phyloP scores from a whole-genome alignment of 768 basidiomycete genomes.

The Macrolepiota fuliginosa region DNA sequence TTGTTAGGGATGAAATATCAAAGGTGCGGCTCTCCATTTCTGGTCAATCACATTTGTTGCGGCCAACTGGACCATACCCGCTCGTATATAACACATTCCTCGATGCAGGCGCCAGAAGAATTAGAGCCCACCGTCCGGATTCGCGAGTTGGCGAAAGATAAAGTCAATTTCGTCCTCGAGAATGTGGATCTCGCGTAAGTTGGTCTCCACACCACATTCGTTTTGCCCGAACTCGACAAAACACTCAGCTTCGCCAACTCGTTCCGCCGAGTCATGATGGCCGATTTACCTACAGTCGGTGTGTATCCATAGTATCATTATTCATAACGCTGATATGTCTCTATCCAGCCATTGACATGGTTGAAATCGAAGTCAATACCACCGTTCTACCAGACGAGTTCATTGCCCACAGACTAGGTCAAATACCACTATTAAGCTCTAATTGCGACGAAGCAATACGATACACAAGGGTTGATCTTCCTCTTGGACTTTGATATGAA shows the following conservation, averaged over 20 bases:
- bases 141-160: conserved; percentile 80
- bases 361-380: conserved; percentile 88
- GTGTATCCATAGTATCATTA: conserved; percentile 26
- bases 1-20: background rate
- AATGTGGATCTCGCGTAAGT: conserved; percentile 95
- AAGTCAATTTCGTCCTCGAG: conserved; percentile 88
- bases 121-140: conserved; percentile 75
- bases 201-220: conserved; percentile 7
- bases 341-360: conserved; percentile 88
- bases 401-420: conserved; percentile 92
- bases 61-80: background rate
- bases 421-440: conserved; percentile 85
- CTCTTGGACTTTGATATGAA: conserved; percentile 3
- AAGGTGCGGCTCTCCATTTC: background rate
- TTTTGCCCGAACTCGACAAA: conserved; percentile 15
- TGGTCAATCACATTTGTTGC: background rate
- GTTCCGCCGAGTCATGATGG: conserved; percentile 89
- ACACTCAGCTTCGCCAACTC: conserved; percentile 85
- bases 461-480: conserved; percentile 60
- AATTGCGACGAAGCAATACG: conserved; percentile 89
- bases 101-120: conserved; percentile 42
- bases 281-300: conserved; percentile 96
- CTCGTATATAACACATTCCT: background rate
- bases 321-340: background rate
- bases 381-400: conserved; percentile 96